These are phyloP conservation scores for Cercospora sp. DNA, from an alignment of 2,329 filamentous ascomycete genomes.

Conservation along the genomic window DNA sequence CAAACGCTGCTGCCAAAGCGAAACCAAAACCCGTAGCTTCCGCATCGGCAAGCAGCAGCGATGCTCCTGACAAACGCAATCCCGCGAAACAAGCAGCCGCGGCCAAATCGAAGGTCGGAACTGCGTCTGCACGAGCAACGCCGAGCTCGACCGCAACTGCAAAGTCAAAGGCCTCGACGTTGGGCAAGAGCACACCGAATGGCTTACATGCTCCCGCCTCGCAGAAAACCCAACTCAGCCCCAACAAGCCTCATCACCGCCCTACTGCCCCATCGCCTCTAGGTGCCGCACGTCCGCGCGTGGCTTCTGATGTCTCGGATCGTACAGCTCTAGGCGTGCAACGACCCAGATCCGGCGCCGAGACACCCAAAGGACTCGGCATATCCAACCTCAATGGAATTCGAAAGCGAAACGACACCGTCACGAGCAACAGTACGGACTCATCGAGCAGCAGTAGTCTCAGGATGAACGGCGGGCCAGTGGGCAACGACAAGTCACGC, in stretches of 20 bases:
- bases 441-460: conserved; percentile 22
- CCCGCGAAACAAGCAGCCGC: background rate
- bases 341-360: conserved; percentile 38
- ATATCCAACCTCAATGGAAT: conserved; percentile 43
- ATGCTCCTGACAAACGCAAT: conserved; percentile 29
- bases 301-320: conserved; percentile 56
- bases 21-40: conserved; percentile 22
- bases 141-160: background rate
- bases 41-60: conserved; percentile 28
- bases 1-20: conserved; percentile 24
- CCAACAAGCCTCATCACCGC: conserved; percentile 50
- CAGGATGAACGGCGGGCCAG: conserved; percentile 27
- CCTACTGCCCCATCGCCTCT: conserved; percentile 64
- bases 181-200: conserved; percentile 34
- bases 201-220: conserved; percentile 31
- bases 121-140: conserved; percentile 4
- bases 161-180: conserved; percentile 12
- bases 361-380: conserved; percentile 46
- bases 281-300: conserved; percentile 61
- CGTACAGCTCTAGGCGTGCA: conserved; percentile 32
- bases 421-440: conserved; percentile 30
- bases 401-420: conserved; percentile 37
- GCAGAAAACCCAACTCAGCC: conserved; percentile 40
- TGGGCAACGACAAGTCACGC: conserved; percentile 18
- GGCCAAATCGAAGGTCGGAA: conserved; percentile 9